phyloP scores from a whole-genome alignment of 306 rosid species.

The Trifolium subterraneum region DNA sequence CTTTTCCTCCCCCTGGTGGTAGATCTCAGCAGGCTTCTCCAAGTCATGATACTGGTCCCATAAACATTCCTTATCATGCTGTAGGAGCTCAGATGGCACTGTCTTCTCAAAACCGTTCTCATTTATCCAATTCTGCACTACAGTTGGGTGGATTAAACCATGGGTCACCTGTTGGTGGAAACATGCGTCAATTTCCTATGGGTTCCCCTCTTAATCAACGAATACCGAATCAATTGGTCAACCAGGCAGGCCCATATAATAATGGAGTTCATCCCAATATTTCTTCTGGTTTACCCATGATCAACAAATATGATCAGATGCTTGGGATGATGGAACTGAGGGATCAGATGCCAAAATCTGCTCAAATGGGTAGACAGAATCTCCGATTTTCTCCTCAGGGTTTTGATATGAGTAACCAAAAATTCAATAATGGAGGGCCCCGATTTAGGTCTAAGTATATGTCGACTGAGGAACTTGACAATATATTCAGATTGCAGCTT shows the following conservation, averaged over 20 bases:
- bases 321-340: conserved; percentile 76
- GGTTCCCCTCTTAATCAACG: conserved; percentile 59
- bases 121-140: conserved; percentile 53
- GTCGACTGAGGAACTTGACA: conserved; percentile 86
- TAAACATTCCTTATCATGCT: conserved; percentile 50
- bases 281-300: conserved; percentile 66
- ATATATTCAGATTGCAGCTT: conserved; percentile 92
- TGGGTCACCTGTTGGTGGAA: conserved; percentile 55
- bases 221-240: conserved; percentile 53
- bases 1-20: conserved; percentile 67
- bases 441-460: conserved; percentile 79
- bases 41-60: conserved; percentile 51
- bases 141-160: conserved; percentile 56
- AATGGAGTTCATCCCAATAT: conserved; percentile 63
- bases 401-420: conserved; percentile 62
- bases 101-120: conserved; percentile 57
- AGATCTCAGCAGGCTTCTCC: conserved; percentile 57
- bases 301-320: conserved; percentile 78
- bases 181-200: conserved; percentile 47
- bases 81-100: conserved; percentile 53
- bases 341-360: conserved; percentile 75
- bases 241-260: conserved; percentile 53
- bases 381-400: conserved; percentile 65
- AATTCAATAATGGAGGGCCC: conserved; percentile 77
- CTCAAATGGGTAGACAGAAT: conserved; percentile 66